Conservation (phyloP, 208 protist genomes). For the Angomonas ambiguus region DNA sequence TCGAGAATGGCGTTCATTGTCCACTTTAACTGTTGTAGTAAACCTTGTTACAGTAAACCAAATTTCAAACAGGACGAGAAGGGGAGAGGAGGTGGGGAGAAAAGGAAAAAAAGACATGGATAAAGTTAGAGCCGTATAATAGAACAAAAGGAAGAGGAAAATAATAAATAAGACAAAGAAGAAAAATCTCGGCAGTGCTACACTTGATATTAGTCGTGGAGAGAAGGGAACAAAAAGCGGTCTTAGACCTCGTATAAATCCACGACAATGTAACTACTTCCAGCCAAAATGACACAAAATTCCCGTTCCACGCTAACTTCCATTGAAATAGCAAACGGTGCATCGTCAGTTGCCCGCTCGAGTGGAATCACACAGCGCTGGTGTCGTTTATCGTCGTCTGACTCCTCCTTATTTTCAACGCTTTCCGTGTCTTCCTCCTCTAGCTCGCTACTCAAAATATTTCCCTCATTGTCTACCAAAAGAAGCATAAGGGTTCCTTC, state of each 20-base stretch:
- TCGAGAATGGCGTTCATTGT: background rate
- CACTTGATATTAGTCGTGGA: no score
- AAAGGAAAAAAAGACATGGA: background rate
- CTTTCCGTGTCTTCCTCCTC: background rate
- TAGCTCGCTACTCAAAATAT: no score
- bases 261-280: background rate
- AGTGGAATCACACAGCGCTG: background rate
- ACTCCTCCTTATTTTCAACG: background rate
- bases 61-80: no score
- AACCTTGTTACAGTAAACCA: no score
- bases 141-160: background rate
- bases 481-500: no score
- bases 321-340: background rate
- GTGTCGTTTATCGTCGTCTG: background rate
- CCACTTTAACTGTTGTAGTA: no score
- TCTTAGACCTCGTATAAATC: background rate
- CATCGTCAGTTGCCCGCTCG: background rate
- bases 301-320: background rate
- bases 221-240: background rate
- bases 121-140: background rate
- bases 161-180: background rate
- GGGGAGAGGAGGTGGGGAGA: no score
- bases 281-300: background rate
- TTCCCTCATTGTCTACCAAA: background rate
- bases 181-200: no score